Conservation (phyloP, 176 grass and related monocot species). For the Neostapfia colusana region DNA sequence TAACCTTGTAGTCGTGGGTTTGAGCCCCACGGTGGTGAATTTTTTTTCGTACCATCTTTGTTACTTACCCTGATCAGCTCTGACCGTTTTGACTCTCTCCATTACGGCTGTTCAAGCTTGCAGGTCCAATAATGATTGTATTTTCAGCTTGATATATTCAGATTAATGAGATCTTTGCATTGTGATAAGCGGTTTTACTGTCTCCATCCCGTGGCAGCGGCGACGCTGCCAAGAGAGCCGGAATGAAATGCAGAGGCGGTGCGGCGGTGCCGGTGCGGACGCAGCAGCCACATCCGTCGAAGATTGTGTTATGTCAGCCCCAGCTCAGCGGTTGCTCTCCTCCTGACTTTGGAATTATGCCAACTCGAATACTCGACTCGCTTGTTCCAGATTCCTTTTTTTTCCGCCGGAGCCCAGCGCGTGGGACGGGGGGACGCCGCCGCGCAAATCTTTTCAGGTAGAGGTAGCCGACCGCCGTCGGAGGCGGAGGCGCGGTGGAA, state of each 20-base stretch:
- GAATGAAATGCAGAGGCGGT: neutral
- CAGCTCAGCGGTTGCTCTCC: neutral
- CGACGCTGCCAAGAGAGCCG: neutral
- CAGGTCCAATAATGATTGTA: too few species aligned
- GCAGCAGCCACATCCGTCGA: too few species aligned
- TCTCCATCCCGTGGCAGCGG: neutral
- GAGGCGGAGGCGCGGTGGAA: too few species aligned
- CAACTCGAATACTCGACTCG: too few species aligned
- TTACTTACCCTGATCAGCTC: neutral
- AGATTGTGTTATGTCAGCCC: neutral
- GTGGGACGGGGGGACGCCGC: too few species aligned
- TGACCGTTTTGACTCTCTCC: neutral
- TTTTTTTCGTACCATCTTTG: too few species aligned
- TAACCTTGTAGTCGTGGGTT: constrained; percentile 71
- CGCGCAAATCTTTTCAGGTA: too few species aligned
- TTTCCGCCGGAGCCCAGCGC: too few species aligned
- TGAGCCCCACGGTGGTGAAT: constrained; percentile 67
- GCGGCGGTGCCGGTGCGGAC: neutral
- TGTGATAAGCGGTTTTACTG: neutral
- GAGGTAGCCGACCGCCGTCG: too few species aligned
- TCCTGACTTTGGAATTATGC: too few species aligned
- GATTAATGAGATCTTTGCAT: neutral
- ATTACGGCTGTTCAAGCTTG: neutral
- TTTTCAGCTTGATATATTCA: neutral
- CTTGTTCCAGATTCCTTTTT: too few species aligned